phyloP scores from a whole-genome alignment of 805 yeast genomes.

The Candida parachauliodes region DNA sequence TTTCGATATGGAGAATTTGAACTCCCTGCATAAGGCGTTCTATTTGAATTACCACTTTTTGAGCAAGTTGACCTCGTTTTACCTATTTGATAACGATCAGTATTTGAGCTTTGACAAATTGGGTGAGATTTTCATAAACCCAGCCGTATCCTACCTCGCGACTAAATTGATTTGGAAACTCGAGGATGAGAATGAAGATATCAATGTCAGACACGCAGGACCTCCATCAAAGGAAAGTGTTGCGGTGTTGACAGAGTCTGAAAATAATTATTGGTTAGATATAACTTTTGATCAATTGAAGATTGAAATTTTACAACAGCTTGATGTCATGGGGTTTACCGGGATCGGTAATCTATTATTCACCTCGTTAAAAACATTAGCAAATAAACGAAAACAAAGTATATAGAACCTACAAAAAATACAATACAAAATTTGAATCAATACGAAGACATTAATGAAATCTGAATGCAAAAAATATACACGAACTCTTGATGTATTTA shows the following conservation, averaged over 20 bases:
- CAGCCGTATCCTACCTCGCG: slow-evolving; percentile 45
- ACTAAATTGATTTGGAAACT: slow-evolving; percentile 43
- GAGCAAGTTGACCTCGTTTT: slow-evolving; percentile 25
- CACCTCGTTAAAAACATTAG: slow-evolving; percentile 50
- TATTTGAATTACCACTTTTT: slow-evolving; percentile 31
- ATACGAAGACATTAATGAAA: neutral
- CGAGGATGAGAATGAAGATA: slow-evolving; percentile 36
- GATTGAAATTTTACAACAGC: slow-evolving; percentile 37
- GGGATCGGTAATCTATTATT: slow-evolving; percentile 51
- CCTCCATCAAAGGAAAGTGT: slow-evolving; percentile 48
- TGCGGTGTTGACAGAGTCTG: slow-evolving; percentile 22
- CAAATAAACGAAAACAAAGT: slow-evolving; percentile 3
- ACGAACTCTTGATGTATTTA: neutral
- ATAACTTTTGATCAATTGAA: slow-evolving; percentile 43
- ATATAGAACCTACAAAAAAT: neutral
- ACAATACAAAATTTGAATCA: neutral
- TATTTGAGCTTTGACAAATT: slow-evolving; percentile 13
- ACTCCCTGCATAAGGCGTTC: slow-evolving; percentile 37
- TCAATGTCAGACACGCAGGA: slow-evolving; percentile 45
- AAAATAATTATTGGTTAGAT: slow-evolving; percentile 31
- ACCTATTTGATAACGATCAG: slow-evolving; percentile 21
- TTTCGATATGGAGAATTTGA: slow-evolving; percentile 17
- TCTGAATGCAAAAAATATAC: neutral
- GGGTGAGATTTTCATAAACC: slow-evolving; percentile 49
- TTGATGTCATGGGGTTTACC: slow-evolving; percentile 42